phyloP scores from a whole-genome alignment of 2,329 filamentous ascomycete genomes.

The Emmonsiellopsis sp. region DNA sequence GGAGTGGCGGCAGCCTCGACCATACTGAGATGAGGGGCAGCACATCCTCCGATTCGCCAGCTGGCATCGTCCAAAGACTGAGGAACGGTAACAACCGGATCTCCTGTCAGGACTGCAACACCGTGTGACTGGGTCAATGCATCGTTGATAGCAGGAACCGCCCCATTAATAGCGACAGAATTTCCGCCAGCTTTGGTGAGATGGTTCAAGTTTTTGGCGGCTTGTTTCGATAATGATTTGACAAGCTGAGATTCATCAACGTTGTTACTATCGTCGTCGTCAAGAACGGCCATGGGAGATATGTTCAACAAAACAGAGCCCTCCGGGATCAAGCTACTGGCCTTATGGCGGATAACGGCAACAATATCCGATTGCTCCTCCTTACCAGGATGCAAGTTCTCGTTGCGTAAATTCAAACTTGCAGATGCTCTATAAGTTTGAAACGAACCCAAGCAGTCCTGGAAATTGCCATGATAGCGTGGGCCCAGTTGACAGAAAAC shows the following conservation, averaged over 20 bases:
- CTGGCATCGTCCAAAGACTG: conserved; percentile 83
- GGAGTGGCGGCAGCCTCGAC: conserved; percentile 65
- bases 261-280: conserved; percentile 67
- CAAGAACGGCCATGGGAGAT: conserved; percentile 68
- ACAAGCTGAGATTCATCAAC: conserved; percentile 65
- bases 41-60: conserved; percentile 88
- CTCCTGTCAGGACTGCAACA: conserved; percentile 71
- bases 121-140: conserved; percentile 75
- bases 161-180: conserved; percentile 77
- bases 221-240: conserved; percentile 63
- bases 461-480: conserved; percentile 90
- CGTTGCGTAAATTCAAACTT: conserved; percentile 80
- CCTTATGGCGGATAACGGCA: conserved; percentile 76
- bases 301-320: conserved; percentile 73
- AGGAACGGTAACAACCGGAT: conserved; percentile 70
- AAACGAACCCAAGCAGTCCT: conserved; percentile 90
- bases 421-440: conserved; percentile 94
- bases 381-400: conserved; percentile 79
- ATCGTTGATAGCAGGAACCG: conserved; percentile 78
- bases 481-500: conserved; percentile 86
- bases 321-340: conserved; percentile 72
- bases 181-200: conserved; percentile 66
- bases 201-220: conserved; percentile 58
- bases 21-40: conserved; percentile 73
- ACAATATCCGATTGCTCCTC: conserved; percentile 89